phyloP scores from a whole-genome alignment of 1,284 basidiomycete species.

The Wolfiporia cocos region DNA sequence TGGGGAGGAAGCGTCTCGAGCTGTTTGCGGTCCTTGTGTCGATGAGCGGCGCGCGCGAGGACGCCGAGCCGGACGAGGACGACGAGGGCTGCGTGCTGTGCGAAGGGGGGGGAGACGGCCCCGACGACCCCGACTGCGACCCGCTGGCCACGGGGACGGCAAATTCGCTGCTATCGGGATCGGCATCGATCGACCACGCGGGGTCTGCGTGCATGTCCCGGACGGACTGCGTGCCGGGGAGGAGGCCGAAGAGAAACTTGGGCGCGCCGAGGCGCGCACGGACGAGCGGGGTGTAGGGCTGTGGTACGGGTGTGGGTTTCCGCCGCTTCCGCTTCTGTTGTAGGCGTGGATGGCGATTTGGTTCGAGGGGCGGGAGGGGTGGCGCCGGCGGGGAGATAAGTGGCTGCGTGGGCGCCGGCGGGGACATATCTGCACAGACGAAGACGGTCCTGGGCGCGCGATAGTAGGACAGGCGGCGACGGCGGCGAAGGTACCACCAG shows the following conservation, averaged over 20 bases:
- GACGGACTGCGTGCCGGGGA: constrained; percentile 11
- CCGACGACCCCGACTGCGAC: constrained; percentile 4
- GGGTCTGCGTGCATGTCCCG: constrained; percentile 1
- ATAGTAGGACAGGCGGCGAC: not conserved
- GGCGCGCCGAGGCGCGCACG: constrained; percentile 9
- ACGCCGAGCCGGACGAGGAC: not conserved
- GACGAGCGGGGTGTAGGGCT: not conserved
- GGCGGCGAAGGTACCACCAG: constrained; percentile 12
- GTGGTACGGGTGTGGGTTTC: not conserved
- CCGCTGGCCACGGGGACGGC: constrained; percentile 4
- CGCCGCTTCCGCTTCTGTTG: too few species aligned
- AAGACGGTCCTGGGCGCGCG: not conserved
- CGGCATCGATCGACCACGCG: constrained; percentile 15
- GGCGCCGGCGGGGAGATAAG: not conserved
- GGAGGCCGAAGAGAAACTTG: constrained; percentile 12
- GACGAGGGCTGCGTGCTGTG: constrained; percentile 3
- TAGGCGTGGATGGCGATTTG: too few species aligned
- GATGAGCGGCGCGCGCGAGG: not conserved
- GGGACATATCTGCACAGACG: constrained; percentile 2
- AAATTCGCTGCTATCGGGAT: constrained; percentile 1
- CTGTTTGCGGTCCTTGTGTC: not conserved
- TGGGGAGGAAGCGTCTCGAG: too few species aligned
- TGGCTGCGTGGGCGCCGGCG: constrained; percentile 1
- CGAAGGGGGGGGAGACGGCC: constrained; percentile 1
- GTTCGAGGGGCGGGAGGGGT: too few species aligned